Evolutionary conservation across 2,329 filamentous ascomycete species (phyloP).

Genomic region (Sporothrix luriei): DNA sequence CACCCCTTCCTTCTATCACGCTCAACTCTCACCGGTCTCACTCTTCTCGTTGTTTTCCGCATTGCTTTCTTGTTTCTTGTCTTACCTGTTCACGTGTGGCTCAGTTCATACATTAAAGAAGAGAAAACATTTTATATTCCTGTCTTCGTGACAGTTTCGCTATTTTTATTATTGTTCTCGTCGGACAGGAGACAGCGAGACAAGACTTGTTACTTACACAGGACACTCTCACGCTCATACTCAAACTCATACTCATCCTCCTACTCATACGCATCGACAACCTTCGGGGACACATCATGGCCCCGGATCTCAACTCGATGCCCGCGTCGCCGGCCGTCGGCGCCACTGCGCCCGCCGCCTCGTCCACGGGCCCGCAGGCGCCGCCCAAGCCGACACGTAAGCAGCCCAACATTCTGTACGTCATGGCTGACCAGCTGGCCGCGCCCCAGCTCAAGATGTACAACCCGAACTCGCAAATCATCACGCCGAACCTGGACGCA

Average conservation of each 20-base stretch:
- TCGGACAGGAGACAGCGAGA: constrained; percentile 24
- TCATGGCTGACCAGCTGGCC: constrained; percentile 95
- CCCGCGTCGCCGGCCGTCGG: constrained; percentile 54
- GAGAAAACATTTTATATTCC: constrained; percentile 28
- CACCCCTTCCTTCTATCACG: not conserved
- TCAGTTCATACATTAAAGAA: constrained; percentile 30
- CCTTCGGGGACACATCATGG: constrained; percentile 52
- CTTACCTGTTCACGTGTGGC: constrained; percentile 20
- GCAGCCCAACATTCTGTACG: constrained; percentile 79
- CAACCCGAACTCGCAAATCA: constrained; percentile 84
- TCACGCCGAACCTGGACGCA: constrained; percentile 85
- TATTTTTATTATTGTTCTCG: constrained; percentile 25
- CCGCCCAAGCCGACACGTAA: constrained; percentile 39
- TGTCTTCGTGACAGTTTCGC: constrained; percentile 34
- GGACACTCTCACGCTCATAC: constrained; percentile 31
- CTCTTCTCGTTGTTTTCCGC: not conserved
- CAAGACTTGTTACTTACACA: constrained; percentile 27
- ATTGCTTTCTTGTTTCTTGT: not conserved
- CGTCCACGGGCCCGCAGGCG: constrained; percentile 19
- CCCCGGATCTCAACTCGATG: constrained; percentile 74
- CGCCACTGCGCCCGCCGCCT: constrained; percentile 4
- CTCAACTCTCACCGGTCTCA: not conserved
- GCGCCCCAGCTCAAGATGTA: constrained; percentile 91
- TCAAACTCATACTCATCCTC: not conserved
- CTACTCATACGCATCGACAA: not conserved